Percentiles rank a stretch among this genome's conserved stretches.
phyloP scores from a whole-genome alignment of 768 basidiomycete species.

The Podaxis carcinomalis region DNA sequence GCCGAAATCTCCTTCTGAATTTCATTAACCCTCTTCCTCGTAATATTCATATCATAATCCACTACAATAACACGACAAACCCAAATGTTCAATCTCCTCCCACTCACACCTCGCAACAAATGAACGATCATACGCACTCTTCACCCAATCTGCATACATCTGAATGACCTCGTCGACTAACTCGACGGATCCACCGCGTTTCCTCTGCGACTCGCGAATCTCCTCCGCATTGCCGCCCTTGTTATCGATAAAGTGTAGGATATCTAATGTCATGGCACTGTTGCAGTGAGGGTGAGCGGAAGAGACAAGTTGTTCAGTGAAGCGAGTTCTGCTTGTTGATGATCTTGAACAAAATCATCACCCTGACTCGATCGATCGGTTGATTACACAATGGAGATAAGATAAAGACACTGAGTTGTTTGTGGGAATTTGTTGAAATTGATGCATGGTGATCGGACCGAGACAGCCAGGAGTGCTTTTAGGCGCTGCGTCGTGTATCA shows the following conservation, averaged over 20 bases:
- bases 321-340: background rate
- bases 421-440: background rate
- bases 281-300: background rate
- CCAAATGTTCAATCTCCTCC: background rate
- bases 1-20: constrained; percentile 92
- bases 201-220: constrained; percentile 89
- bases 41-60: constrained; percentile 78
- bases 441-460: too few species aligned
- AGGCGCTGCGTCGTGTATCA: background rate
- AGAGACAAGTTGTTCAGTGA: background rate
- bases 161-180: constrained; percentile 91
- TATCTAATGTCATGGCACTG: constrained; percentile 72
- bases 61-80: constrained; percentile 42
- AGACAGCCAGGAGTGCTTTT: background rate
- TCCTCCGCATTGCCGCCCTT: constrained; percentile 91
- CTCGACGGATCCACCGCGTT: constrained; percentile 85
- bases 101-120: background rate
- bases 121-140: constrained; percentile 55
- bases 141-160: constrained; percentile 92
- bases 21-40: constrained; percentile 81
- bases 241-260: constrained; percentile 73
- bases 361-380: constrained; percentile 3
- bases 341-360: background rate
- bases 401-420: background rate
- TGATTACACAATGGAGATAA: background rate